phyloP scores from a whole-genome alignment of 1,139 yeast species.

The Pichia kudriavzevii region DNA sequence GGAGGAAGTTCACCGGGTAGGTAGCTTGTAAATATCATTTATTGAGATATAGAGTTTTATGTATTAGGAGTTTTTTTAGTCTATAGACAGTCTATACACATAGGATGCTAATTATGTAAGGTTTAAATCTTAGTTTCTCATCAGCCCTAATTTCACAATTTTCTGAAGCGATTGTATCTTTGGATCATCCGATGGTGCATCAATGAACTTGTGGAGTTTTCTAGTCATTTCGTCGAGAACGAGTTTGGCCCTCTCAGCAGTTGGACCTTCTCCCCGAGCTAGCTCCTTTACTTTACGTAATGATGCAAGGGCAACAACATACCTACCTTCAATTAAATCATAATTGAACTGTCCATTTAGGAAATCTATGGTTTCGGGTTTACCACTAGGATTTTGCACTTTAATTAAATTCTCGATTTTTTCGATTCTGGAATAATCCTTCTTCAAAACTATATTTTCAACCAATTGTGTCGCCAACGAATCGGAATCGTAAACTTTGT shows the following conservation, averaged over 20 bases:
- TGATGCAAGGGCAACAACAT: constrained; percentile 14
- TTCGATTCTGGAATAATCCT: constrained; percentile 9
- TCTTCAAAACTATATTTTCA: constrained; percentile 5
- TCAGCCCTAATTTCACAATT: constrained; percentile 14
- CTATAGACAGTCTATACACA: background rate
- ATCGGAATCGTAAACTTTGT: constrained; percentile 39
- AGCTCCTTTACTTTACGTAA: constrained; percentile 14
- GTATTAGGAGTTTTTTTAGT: background rate
- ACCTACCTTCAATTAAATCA: constrained; percentile 13
- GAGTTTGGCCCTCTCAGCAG: constrained; percentile 5
- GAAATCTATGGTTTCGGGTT: constrained; percentile 10
- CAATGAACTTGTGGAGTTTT: constrained; percentile 7
- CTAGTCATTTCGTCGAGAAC: constrained; percentile 4
- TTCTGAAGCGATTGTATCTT: constrained; percentile 13
- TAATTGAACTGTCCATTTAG: constrained; percentile 13
- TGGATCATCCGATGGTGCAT: constrained; percentile 11
- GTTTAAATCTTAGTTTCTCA: constrained; percentile 10
- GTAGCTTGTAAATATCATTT: constrained; percentile 27
- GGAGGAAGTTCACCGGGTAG: constrained; percentile 80
- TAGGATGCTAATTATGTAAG: background rate
- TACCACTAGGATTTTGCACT: constrained; percentile 3
- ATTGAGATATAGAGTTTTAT: background rate
- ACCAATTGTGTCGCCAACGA: constrained; percentile 35
- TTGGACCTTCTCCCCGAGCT: background rate
- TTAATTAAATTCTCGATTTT: constrained; percentile 9